Base-by-base conservation (phyloP, 1,284 basidiomycete species). In the Dichomitus squalens region DNA sequence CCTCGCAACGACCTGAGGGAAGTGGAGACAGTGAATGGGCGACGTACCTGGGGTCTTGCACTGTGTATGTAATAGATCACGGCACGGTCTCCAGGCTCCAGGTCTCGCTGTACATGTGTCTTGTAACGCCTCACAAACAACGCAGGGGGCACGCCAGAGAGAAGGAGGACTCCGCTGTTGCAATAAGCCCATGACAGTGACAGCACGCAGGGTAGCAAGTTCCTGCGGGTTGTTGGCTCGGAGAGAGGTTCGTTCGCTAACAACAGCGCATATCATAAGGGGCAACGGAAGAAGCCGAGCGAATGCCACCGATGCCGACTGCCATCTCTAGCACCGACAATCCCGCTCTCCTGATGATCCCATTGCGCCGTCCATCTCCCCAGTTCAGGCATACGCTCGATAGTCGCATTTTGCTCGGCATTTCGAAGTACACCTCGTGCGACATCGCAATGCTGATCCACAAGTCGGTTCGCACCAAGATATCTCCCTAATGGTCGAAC, bases 401-500 rank as follows among this genome's bases (percentile, higher is more conserved):
- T 63, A 51, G 21, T 58, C 61, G 61, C 52, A 63, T 60, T 53
- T 60, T 58, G 51, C 53, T 63, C 61, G 61, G 61, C 29, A 47
- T 53, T 38, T 33, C 25, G n/a, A 39, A 8, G 16, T 12, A 14
- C 25, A 18, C 11, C 25, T 11, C 46, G 16, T 9, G 27, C 9
- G 18, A 6, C 14, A 20, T 41, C 33, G 1, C 5, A 31, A 5
- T 23, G 35, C 36, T 49, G 31, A 16, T 46, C 21, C 21, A 29
- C 31, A 43, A 7, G 23, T 14, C 43, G 18, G 7, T 16, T 33
- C 23, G 4, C 2, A 43, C 23, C 20, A 34, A 7, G 18, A 25
- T 40, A 43, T 12, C 9, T 20, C 11, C 23, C 36, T 3, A 29
- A n/a, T 33, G 34, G 21, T 21, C 25, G 27, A 8, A 4, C 36